phyloP scores from a whole-genome alignment of 1,284 basidiomycete genomes.

The Rhodotorula glutinis region DNA sequence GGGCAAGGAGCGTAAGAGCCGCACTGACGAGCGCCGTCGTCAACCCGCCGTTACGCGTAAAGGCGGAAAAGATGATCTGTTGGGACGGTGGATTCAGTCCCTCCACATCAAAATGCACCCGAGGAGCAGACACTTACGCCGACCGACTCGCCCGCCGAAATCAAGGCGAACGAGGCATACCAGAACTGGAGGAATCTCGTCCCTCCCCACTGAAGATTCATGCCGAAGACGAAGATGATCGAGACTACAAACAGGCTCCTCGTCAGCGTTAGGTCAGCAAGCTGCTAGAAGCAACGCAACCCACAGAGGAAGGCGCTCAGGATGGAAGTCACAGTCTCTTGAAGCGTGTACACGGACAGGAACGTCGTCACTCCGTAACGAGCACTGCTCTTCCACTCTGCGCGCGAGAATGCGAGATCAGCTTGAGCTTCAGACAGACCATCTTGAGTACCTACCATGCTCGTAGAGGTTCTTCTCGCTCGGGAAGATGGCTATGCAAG shows the following conservation, averaged over 20 bases:
- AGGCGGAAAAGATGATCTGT: slow-evolving; percentile 44
- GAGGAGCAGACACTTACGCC: slow-evolving; percentile 37
- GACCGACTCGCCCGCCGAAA: slow-evolving; percentile 50
- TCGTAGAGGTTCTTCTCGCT: slow-evolving; percentile 51
- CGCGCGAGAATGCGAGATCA: not conserved
- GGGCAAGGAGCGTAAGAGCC: slow-evolving; percentile 44
- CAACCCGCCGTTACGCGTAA: slow-evolving; percentile 41
- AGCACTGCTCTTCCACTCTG: slow-evolving; percentile 47
- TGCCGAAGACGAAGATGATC: slow-evolving; percentile 39
- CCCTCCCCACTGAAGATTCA: slow-evolving; percentile 50
- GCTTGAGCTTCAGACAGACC: not conserved
- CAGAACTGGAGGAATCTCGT: slow-evolving; percentile 52
- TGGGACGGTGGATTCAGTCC: no score
- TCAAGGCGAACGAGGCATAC: slow-evolving; percentile 49
- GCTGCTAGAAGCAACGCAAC: no score
- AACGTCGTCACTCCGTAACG: slow-evolving; percentile 51
- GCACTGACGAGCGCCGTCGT: slow-evolving; percentile 50
- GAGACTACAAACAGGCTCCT: no score
- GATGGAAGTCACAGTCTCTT: slow-evolving; percentile 51
- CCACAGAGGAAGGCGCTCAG: slow-evolving; percentile 43
- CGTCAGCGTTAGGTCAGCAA: no score
- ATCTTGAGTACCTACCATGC: slow-evolving; percentile 42
- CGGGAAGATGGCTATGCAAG: slow-evolving; percentile 51
- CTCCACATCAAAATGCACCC: no score
- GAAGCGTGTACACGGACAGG: slow-evolving; percentile 51